A percentile compares a stretch with the other conserved stretches of the same genome.
phyloP scores from a whole-genome alignment of 495 filamentous ascomycete genomes.

The Amphirosellinia nigrospora region DNA sequence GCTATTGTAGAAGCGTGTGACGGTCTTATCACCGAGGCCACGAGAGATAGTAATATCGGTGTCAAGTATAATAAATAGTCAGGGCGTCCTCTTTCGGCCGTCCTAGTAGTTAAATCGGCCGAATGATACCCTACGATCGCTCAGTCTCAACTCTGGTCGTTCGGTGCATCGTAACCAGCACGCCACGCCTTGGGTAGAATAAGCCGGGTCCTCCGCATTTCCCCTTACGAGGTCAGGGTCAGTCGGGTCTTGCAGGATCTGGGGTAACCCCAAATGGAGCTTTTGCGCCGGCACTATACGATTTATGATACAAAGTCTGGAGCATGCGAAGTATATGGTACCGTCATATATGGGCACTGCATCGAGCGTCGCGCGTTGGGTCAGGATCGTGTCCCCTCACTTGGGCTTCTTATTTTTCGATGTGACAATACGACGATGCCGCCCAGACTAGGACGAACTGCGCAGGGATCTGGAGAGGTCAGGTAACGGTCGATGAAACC shows the following conservation, averaged over 20 bases:
- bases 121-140: conserved; percentile 13
- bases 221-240: conserved; percentile 19
- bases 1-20: conserved; percentile 2
- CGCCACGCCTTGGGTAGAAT: conserved; percentile 6
- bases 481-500: conserved; percentile 17
- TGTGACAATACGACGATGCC: neutral
- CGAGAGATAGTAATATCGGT: neutral
- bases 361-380: conserved; percentile 9
- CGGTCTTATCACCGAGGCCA: neutral
- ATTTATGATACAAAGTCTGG: conserved; percentile 15
- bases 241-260: neutral
- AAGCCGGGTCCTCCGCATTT: conserved; percentile 16
- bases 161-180: conserved; percentile 9
- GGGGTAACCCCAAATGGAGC: conserved; percentile 10
- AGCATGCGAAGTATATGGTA: neutral
- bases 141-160: conserved; percentile 6
- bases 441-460: neutral
- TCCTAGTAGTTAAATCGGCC: conserved; percentile 11
- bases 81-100: conserved; percentile 15
- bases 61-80: neutral
- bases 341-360: conserved; percentile 3
- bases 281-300: conserved; percentile 14
- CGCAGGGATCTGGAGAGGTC: conserved; percentile 2
- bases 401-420: neutral
- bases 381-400: neutral